phyloP scores from a whole-genome alignment of 2,329 filamentous ascomycete species.

The Ceratocystis huliohia region DNA sequence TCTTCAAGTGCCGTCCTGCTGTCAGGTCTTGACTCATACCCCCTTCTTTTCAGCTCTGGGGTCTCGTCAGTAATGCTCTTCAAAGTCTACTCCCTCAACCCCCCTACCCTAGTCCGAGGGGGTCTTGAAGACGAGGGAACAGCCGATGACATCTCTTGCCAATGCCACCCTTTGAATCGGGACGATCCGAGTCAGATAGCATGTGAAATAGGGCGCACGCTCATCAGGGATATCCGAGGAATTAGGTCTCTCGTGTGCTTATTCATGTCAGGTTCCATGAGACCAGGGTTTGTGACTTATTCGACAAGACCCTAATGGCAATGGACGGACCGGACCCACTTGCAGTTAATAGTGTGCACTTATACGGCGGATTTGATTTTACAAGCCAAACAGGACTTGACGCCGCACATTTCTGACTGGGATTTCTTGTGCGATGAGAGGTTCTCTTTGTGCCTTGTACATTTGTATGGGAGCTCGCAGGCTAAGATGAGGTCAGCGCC shows the following conservation, averaged over 20 bases:
- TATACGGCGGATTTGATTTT: slow-evolving; percentile 2
- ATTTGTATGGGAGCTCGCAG: background rate
- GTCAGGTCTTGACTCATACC: slow-evolving; percentile 3
- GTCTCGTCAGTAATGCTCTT: background rate
- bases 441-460: background rate
- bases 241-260: background rate
- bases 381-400: too few species aligned
- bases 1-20: background rate
- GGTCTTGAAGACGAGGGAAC: background rate
- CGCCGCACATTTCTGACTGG: background rate
- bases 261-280: background rate
- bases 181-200: background rate
- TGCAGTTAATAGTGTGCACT: background rate
- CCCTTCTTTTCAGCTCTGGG: slow-evolving; percentile 6
- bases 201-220: background rate
- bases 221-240: background rate
- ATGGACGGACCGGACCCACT: background rate
- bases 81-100: background rate
- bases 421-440: background rate
- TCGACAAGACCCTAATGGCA: background rate
- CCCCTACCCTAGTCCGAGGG: background rate
- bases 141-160: background rate
- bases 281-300: background rate
- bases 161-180: slow-evolving; percentile 2
- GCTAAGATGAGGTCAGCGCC: slow-evolving; percentile 1